Evolutionary conservation across 805 yeast genomes (phyloP).

Genomic region (Teunomyces kruisii): DNA sequence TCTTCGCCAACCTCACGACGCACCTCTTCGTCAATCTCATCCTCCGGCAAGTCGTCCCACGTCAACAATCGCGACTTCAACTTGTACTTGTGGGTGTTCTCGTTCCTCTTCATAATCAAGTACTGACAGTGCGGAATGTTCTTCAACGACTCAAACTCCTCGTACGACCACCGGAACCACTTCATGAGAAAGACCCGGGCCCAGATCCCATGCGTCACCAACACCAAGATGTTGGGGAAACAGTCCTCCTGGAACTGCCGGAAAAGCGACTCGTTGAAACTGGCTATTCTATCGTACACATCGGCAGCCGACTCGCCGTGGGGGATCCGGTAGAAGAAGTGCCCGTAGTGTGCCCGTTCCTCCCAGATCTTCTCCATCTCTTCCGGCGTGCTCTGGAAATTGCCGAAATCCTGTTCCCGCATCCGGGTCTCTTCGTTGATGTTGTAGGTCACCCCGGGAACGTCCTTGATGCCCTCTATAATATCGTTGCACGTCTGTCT

Average conservation of each 20-base stretch:
- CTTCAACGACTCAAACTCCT: conserved; percentile 77
- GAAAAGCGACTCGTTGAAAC: conserved; percentile 83
- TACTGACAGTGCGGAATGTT: conserved; percentile 86
- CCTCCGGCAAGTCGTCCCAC: conserved; percentile 64
- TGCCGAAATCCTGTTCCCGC: conserved; percentile 95
- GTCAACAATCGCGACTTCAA: conserved; percentile 63
- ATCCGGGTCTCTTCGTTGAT: conserved; percentile 86
- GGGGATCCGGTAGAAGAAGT: conserved; percentile 79
- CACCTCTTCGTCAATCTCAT: conserved; percentile 37
- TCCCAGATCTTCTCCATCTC: conserved; percentile 82
- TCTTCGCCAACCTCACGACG: conserved; percentile 37
- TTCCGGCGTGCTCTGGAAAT: conserved; percentile 74
- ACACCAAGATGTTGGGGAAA: conserved; percentile 77
- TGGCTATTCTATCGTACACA: conserved; percentile 87
- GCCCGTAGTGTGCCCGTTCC: conserved; percentile 84
- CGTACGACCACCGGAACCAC: conserved; percentile 93
- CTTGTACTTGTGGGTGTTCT: conserved; percentile 48
- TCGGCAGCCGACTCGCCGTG: conserved; percentile 96
- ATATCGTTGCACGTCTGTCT: conserved; percentile 80
- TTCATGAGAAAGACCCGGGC: conserved; percentile 89
- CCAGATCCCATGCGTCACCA: conserved; percentile 94
- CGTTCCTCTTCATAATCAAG: conserved; percentile 68
- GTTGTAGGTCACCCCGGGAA: conserved; percentile 46
- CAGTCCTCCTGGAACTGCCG: conserved; percentile 66
- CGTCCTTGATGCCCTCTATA: conserved; percentile 51